Percentiles rank a stretch among this genome's conserved stretches.
Conservation (phyloP, 164 flowering plant genomes). For the Warburgia ugandensis region DNA sequence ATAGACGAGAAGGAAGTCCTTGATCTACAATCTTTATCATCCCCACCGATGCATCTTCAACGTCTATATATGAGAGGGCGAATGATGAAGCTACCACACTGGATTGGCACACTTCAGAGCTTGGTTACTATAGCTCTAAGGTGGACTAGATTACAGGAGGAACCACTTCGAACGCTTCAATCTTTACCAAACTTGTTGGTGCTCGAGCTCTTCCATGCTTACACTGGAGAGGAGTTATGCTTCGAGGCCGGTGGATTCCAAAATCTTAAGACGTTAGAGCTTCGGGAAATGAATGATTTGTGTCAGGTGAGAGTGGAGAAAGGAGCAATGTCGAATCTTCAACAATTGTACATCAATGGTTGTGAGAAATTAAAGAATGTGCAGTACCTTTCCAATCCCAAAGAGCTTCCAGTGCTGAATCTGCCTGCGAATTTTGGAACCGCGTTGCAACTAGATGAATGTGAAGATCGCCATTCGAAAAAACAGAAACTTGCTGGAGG, state of each 20-base stretch:
- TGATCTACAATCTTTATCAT: slow-evolving; percentile 12
- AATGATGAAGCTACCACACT: slow-evolving; percentile 14
- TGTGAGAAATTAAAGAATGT: slow-evolving; percentile 12
- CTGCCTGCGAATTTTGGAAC: too few relatives aligned
- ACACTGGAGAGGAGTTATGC: slow-evolving; percentile 15
- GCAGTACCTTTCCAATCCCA: too few relatives aligned
- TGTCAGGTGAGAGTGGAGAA: too few relatives aligned
- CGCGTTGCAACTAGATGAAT: too few relatives aligned
- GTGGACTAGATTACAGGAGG: slow-evolving; percentile 14
- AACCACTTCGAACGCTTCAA: slow-evolving; percentile 23
- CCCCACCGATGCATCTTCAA: slow-evolving; percentile 20
- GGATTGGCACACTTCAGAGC: slow-evolving; percentile 12
- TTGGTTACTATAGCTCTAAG: slow-evolving; percentile 12
- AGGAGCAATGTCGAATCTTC: too few relatives aligned
- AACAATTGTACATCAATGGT: slow-evolving; percentile 16
- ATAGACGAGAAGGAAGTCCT: slow-evolving; percentile 7
- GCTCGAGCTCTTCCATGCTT: slow-evolving; percentile 16
- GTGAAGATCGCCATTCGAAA: too few relatives aligned
- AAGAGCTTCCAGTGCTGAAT: too few relatives aligned
- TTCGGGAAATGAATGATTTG: slow-evolving; percentile 10
- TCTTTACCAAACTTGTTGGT: slow-evolving; percentile 22
- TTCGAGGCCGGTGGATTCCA: slow-evolving; percentile 17
- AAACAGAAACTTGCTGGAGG: too few relatives aligned
- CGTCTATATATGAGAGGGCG: slow-evolving; percentile 16
- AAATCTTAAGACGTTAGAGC: slow-evolving; percentile 17